Evolutionary conservation across 805 yeast genomes (phyloP).

Genomic region (Candida xiaguanensis): DNA sequence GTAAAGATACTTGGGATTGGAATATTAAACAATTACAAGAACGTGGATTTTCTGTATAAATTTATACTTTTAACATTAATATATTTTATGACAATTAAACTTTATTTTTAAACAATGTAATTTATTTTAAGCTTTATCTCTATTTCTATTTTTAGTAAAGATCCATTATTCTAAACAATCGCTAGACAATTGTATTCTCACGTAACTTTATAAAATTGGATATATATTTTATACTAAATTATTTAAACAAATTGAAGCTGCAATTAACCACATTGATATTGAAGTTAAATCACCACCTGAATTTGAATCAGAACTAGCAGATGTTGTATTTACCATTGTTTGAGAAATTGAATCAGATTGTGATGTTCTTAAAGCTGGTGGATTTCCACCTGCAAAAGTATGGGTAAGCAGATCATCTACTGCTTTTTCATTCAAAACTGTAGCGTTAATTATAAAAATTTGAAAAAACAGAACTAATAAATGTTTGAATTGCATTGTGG

Average conservation of each 20-base stretch:
- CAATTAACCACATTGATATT: not conserved
- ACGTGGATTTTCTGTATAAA: conserved; percentile 12
- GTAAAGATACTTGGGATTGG: conserved; percentile 27
- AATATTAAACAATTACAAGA: conserved; percentile 19
- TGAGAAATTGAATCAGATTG: not conserved
- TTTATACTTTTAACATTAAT: not conserved
- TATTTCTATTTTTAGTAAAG: no score
- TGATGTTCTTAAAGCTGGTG: not conserved
- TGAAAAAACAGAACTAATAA: not conserved
- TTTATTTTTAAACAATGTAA: not conserved
- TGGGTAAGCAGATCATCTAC: not conserved
- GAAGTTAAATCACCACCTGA: not conserved
- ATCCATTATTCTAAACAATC: no score
- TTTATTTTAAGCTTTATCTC: not conserved
- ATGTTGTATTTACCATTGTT: not conserved
- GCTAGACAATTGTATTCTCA: not conserved
- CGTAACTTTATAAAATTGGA: not conserved
- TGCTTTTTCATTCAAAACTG: not conserved
- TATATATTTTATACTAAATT: no score
- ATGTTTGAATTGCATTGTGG: not conserved
- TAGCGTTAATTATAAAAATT: not conserved
- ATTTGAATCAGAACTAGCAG: not conserved
- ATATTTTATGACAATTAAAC: not conserved
- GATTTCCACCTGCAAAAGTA: not conserved
- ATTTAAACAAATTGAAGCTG: not conserved